phyloP scores from a whole-genome alignment of 2,329 filamentous ascomycete genomes.

The Herpotrichia juniperi region DNA sequence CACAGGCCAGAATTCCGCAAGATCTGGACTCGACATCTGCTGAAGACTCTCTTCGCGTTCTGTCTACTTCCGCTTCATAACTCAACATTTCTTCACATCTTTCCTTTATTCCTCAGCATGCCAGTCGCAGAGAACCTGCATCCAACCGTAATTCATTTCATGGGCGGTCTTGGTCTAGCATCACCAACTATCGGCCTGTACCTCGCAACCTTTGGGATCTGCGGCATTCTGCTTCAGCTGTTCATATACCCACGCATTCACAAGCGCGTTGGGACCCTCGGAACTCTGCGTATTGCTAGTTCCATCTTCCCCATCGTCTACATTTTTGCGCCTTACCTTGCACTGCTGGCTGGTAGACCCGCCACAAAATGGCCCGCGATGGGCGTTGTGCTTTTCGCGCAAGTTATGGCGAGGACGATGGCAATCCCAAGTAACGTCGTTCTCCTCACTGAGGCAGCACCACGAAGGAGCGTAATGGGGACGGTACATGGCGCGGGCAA shows the following conservation, averaged over 20 bases:
- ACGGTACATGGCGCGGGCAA: constrained; percentile 64
- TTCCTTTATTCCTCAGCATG: constrained; percentile 54
- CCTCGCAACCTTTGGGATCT: constrained; percentile 51
- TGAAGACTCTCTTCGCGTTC: constrained; percentile 49
- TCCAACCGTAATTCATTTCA: constrained; percentile 47
- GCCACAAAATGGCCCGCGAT: constrained; percentile 47
- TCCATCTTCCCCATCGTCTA: constrained; percentile 53
- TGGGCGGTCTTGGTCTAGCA: constrained; percentile 52
- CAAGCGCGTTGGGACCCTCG: constrained; percentile 45
- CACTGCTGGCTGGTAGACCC: constrained; percentile 41
- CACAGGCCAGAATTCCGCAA: constrained; percentile 43
- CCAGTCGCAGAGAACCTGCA: constrained; percentile 29
- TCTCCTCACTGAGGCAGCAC: constrained; percentile 65
- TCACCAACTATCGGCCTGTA: constrained; percentile 52
- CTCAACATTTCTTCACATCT: constrained; percentile 53
- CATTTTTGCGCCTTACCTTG: constrained; percentile 48
- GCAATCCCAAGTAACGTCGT: constrained; percentile 64
- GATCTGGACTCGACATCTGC: constrained; percentile 51
- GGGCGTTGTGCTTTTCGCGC: constrained; percentile 44
- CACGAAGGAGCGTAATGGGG: constrained; percentile 57
- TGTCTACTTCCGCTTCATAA: constrained; percentile 52
- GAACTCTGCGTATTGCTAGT: constrained; percentile 45
- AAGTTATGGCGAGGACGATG: constrained; percentile 53
- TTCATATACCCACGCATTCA: constrained; percentile 50
- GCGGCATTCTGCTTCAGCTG: constrained; percentile 52